Evolutionary conservation across 768 basidiomycete genomes (phyloP), one percentile per base, ranked within the genome.

Genomic region (Mycena indigotica): DNA sequence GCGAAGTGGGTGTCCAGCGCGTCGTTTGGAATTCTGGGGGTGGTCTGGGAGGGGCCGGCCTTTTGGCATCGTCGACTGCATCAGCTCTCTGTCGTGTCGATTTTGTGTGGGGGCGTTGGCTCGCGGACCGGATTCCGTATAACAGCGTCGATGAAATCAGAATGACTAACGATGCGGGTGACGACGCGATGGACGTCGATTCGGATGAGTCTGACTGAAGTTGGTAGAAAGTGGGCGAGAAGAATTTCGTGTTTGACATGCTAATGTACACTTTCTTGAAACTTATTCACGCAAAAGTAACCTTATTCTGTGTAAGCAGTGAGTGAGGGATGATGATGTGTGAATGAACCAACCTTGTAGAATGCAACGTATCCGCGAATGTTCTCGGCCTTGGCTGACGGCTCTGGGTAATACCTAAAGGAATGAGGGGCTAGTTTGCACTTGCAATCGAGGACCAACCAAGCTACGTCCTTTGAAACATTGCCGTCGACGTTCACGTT

Each of bases 11-110:
- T 17, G 80, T 97, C 3, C 86, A 91, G 52, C 84, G 88, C 2
- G 89, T 89, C 0, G 77, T 75, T 2, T 98, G 96, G 96, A 91
- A 97, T 70, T 80, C 76, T 48, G 84, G 82, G 2, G 85, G 85
- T 45, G 93, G 93, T 1, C 76, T 92, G 1, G 80, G 65, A 19
- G 77, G 72, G 19, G 82, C 78, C 50, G 80, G 73, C 19, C 64
- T 93, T 61, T 72, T 95, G 19, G 94, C 89, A 2, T 89, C 88
- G 17, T 89, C 86, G 0, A 92, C 89, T 13, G 93, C 85, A 4
- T 87, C 88, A 8, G 97, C 95, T 1, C 73, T 98, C 19, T 94
- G 90, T 64, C 77, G 96, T 49, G 80, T 98, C 10, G 95, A 99
- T 64, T 84, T 85, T 66, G 67, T 95, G 16, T 72, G 80, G 65